Evolutionary conservation across 2,329 filamentous ascomycete species (phyloP).

Genomic region (Grosmannia clavigera): DNA sequence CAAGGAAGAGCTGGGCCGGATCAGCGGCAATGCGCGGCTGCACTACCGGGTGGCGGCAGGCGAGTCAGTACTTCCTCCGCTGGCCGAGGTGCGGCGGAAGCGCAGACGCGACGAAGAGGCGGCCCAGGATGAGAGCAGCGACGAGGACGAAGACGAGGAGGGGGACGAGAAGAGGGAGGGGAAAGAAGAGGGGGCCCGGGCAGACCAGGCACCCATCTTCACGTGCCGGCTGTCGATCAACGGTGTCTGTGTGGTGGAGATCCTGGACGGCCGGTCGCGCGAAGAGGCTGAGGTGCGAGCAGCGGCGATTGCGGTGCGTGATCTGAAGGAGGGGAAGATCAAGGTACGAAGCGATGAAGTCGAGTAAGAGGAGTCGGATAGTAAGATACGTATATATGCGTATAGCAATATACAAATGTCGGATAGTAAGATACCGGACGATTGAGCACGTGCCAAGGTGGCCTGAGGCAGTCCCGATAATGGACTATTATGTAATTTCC

Average conservation of each 20-base stretch:
- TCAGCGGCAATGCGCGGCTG: constrained; percentile 40
- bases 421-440: too few relatives aligned
- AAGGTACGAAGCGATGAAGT: too few relatives aligned
- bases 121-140: constrained; percentile 8
- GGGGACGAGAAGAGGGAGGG: background rate
- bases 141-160: background rate
- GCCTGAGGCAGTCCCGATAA: too few relatives aligned
- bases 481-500: too few relatives aligned
- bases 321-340: too few relatives aligned
- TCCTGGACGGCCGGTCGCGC: constrained; percentile 31
- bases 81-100: constrained; percentile 12
- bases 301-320: constrained; percentile 35
- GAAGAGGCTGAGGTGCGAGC: constrained; percentile 44
- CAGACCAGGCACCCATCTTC: constrained; percentile 13
- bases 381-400: too few relatives aligned
- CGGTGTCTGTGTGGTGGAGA: constrained; percentile 29
- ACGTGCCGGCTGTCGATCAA: constrained; percentile 39
- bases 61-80: background rate
- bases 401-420: too few relatives aligned
- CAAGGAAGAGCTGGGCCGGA: constrained; percentile 54
- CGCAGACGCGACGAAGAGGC: constrained; percentile 7
- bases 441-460: too few relatives aligned
- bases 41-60: constrained; percentile 32
- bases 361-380: too few relatives aligned
- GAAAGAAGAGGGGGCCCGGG: background rate